These are phyloP conservation scores for Tremellales sp. DNA, from an alignment of 1,284 basidiomycete genomes.

Conservation along the genomic window DNA sequence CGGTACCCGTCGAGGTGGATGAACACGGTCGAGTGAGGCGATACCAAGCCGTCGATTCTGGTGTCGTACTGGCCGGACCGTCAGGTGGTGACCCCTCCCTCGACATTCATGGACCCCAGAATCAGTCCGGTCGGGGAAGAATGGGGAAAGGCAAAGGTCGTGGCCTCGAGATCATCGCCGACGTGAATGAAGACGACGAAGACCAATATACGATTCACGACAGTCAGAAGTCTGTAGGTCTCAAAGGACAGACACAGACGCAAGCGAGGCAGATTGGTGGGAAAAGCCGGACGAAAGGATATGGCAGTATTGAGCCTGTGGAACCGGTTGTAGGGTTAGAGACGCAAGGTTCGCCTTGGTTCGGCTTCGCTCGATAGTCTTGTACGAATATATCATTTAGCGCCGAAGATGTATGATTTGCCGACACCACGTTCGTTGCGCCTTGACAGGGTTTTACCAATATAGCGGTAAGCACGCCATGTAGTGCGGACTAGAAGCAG, in stretches of 20 bases:
- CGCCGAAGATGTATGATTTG: too few species aligned
- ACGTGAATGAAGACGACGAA: constrained; percentile 21
- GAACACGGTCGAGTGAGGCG: constrained; percentile 20
- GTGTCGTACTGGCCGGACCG: constrained; percentile 34
- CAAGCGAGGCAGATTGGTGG: background rate
- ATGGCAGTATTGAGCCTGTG: background rate
- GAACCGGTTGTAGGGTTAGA: too few species aligned
- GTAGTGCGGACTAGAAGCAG: too few species aligned
- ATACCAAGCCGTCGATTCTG: constrained; percentile 39
- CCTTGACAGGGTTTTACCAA: too few species aligned
- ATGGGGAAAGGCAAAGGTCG: constrained; percentile 26
- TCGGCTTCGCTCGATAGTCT: too few species aligned
- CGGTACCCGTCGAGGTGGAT: constrained; percentile 12
- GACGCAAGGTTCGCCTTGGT: too few species aligned
- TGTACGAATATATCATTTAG: too few species aligned
- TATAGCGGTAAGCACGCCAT: too few species aligned
- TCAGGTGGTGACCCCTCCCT: constrained; percentile 24
- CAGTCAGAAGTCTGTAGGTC: background rate
- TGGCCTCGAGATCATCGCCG: constrained; percentile 25
- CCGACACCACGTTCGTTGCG: too few species aligned
- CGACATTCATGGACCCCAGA: constrained; percentile 9
- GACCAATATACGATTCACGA: constrained; percentile 5
- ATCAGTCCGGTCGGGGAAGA: background rate
- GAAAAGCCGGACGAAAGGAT: background rate
- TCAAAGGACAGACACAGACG: background rate